Conservation (phyloP, 257 asterid genomes). For the Solanum chiquidenum region DNA sequence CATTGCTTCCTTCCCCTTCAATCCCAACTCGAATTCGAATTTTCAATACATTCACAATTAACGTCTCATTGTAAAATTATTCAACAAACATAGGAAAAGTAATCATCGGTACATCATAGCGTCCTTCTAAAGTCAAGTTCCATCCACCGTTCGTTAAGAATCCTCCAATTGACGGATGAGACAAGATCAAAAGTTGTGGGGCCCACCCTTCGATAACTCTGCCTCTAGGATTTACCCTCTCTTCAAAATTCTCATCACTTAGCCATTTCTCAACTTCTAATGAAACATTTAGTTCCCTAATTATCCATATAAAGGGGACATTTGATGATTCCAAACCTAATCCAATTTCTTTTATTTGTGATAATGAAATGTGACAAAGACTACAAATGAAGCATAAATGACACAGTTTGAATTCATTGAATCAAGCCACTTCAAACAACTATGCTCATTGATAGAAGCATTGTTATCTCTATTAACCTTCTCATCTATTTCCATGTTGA, state of each 20-base stretch:
- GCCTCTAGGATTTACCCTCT: too few relatives aligned
- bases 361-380: constrained; percentile 10
- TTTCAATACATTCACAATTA: not conserved
- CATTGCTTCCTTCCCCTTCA: not conserved
- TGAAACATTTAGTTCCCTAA: not conserved
- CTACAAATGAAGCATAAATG: constrained; percentile 35
- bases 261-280: constrained; percentile 11
- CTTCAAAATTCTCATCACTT: not conserved
- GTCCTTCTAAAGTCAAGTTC: not conserved
- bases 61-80: not conserved
- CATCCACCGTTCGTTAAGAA: not conserved
- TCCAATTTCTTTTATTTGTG: constrained; percentile 30
- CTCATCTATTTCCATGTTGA: constrained; percentile 12
- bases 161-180: not conserved
- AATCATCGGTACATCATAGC: not conserved
- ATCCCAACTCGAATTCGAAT: not conserved
- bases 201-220: not conserved
- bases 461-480: constrained; percentile 18
- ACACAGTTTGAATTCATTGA: constrained; percentile 13
- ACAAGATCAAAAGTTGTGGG: not conserved
- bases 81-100: not conserved
- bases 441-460: not conserved
- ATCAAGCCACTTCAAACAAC: constrained; percentile 31
- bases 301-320: constrained; percentile 17
- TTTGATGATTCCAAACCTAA: constrained; percentile 30